These are phyloP conservation scores for Elaphomyces granulatus DNA, from an alignment of 495 filamentous ascomycete genomes.

Conservation along the genomic window DNA sequence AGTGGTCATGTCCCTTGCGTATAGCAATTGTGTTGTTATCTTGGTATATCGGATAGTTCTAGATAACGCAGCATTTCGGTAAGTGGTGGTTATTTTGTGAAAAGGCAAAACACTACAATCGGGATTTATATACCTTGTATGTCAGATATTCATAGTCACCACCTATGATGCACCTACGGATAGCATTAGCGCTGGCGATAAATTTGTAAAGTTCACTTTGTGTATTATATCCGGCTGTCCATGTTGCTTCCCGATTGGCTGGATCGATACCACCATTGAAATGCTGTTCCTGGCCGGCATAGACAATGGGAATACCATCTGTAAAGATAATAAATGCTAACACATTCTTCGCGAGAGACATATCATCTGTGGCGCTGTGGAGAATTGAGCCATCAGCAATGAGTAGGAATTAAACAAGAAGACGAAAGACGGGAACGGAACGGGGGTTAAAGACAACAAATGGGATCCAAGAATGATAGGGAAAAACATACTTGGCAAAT, in stretches of 20 bases:
- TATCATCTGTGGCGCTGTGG: constrained; percentile 35
- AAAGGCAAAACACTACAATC: neutral
- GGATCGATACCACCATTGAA: constrained; percentile 50
- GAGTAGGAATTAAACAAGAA: neutral
- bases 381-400: neutral
- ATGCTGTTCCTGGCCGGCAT: constrained; percentile 63
- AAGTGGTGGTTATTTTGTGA: constrained; percentile 1
- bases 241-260: constrained; percentile 59
- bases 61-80: no score
- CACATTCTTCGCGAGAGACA: constrained; percentile 48
- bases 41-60: constrained; percentile 41
- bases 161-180: constrained; percentile 41
- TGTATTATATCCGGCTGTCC: constrained; percentile 52
- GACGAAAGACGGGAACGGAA: neutral
- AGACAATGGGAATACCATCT: constrained; percentile 53
- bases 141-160: constrained; percentile 32
- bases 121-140: constrained; percentile 25
- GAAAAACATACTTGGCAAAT: constrained; percentile 48
- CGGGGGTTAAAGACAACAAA: no score
- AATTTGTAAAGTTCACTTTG: constrained; percentile 46
- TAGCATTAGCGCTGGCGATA: constrained; percentile 43
- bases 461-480: no score
- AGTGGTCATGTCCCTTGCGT: constrained; percentile 44
- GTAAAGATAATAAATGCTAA: constrained; percentile 57
- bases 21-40: constrained; percentile 44